Evolutionary conservation across 371 early-diverging fungal genomes (phyloP).

Genomic region (Cokeromyces recurvatus): DNA sequence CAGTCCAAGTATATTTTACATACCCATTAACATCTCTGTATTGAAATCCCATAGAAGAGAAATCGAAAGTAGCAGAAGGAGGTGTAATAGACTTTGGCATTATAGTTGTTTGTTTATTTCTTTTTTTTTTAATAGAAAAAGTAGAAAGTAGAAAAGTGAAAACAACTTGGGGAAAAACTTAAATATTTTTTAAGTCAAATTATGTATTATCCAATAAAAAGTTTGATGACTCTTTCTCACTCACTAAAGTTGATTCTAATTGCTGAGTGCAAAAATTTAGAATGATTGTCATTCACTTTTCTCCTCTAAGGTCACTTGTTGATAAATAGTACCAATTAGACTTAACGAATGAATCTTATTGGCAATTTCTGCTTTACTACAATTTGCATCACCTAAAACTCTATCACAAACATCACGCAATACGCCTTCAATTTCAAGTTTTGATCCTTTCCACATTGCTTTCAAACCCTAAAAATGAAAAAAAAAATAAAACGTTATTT

Average conservation of each 20-base stretch:
- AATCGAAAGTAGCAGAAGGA: constrained; percentile 54
- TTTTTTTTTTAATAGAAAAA: neutral
- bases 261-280: neutral
- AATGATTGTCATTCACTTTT: neutral
- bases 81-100: constrained; percentile 21
- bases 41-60: constrained; percentile 66
- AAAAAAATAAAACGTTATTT: too few species aligned
- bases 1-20: constrained; percentile 59
- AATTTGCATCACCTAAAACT: constrained; percentile 64
- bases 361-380: constrained; percentile 44
- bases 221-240: constrained; percentile 10
- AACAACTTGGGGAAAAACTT: too few species aligned
- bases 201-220: neutral
- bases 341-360: constrained; percentile 68
- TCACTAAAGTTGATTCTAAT: too few species aligned
- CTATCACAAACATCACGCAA: constrained; percentile 88
- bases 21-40: constrained; percentile 61
- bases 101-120: neutral
- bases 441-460: constrained; percentile 91
- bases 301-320: constrained; percentile 30
- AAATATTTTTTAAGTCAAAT: too few species aligned
- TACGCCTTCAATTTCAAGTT: constrained; percentile 91
- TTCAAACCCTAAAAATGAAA: constrained; percentile 61
- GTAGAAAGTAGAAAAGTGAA: neutral
- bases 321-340: constrained; percentile 70